phyloP scores from a whole-genome alignment of 2,329 filamentous ascomycete genomes.

The Nemania sp. region DNA sequence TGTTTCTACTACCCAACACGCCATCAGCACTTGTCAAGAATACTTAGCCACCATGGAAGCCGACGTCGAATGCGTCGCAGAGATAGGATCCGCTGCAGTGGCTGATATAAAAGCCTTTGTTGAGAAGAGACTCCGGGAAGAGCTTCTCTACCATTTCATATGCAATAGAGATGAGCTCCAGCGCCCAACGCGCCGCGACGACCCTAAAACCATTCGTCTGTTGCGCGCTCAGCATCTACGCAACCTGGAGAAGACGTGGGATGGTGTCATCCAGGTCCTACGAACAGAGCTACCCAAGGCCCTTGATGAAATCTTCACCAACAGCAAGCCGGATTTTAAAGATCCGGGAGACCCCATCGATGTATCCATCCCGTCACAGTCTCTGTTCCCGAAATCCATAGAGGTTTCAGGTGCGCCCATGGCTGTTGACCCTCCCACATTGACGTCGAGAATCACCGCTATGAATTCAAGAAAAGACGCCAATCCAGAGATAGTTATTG shows the following conservation, averaged over 20 bases:
- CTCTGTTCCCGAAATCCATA: background rate
- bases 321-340: conserved; percentile 11
- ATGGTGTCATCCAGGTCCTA: background rate
- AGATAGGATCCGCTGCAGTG: conserved; percentile 3
- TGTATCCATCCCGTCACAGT: background rate
- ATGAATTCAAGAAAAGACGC: too few species aligned
- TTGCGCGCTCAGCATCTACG: background rate
- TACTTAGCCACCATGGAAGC: background rate
- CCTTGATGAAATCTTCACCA: conserved; percentile 11
- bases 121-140: conserved; percentile 8
- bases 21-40: background rate
- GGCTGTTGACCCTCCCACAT: background rate
- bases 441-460: too few species aligned
- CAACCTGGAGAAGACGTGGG: conserved; percentile 1
- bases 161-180: conserved; percentile 1
- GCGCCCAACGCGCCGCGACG: background rate
- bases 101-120: conserved; percentile 8
- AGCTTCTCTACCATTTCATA: conserved; percentile 8
- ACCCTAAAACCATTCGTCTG: background rate
- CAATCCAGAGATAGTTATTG: background rate
- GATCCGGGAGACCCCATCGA: background rate
- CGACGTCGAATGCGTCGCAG: background rate
- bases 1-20: too few species aligned
- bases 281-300: conserved; percentile 12
- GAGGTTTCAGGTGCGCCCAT: background rate